Evolutionary conservation across 148 eudicot species (phyloP).

Genomic region (Amaranthus hypochondriacus): DNA sequence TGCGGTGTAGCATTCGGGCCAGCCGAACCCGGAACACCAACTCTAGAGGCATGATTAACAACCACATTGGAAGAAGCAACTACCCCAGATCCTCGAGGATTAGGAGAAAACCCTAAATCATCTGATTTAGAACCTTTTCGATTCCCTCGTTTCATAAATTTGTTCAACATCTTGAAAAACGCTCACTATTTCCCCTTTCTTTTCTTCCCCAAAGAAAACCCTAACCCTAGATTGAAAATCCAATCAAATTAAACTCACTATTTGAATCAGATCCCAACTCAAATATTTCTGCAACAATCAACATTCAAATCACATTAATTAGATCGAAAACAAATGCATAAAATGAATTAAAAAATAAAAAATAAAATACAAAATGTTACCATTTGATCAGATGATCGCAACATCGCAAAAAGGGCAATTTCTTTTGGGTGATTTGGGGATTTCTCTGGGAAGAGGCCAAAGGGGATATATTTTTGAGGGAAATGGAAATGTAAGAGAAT

Average conservation of each 20-base stretch:
- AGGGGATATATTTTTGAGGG: conserved; percentile 7
- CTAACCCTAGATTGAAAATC: conserved; percentile 31
- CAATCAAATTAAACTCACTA: not conserved
- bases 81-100: conserved; percentile 35
- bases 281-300: conserved; percentile 5
- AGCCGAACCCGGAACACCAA: conserved; percentile 30
- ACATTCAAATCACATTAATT: conserved; percentile 19
- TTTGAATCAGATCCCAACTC: conserved; percentile 18
- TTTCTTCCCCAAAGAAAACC: conserved; percentile 20
- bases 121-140: conserved; percentile 49
- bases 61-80: conserved; percentile 46
- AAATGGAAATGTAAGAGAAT: not conserved
- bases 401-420: not conserved
- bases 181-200: not conserved
- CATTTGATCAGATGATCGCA: conserved; percentile 3
- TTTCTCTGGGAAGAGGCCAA: conserved; percentile 10
- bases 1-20: conserved; percentile 26
- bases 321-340: conserved; percentile 18
- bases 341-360: not conserved
- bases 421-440: not conserved
- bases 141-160: conserved; percentile 61
- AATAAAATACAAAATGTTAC: not conserved
- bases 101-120: conserved; percentile 33
- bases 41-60: conserved; percentile 63
- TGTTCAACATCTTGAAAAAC: conserved; percentile 48